Evolutionary conservation across 2,329 filamentous ascomycete species (phyloP).

Genomic region (Botryotinia convoluta): DNA sequence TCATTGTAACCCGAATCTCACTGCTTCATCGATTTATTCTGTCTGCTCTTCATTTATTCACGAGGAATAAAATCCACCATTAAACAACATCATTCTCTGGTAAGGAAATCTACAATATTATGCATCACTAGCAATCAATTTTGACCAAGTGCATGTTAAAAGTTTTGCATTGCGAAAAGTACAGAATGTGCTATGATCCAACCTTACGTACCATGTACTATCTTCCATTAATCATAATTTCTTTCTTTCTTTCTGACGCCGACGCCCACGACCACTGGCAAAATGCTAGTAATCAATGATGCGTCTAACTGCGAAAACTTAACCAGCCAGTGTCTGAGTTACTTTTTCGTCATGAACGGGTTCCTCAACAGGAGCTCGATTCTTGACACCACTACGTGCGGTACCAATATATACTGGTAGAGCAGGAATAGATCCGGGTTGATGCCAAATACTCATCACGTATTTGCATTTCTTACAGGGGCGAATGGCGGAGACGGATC

Average conservation of each 20-base stretch:
- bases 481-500: not conserved
- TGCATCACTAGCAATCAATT: not conserved
- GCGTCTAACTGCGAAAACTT: not conserved
- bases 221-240: not conserved
- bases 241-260: not conserved
- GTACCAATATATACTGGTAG: not conserved
- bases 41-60: not conserved
- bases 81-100: not conserved
- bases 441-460: not conserved
- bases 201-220: not conserved
- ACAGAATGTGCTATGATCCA: not conserved
- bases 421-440: not conserved
- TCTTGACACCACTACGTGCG: not conserved
- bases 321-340: not conserved
- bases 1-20: not conserved
- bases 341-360: not conserved
- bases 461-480: not conserved
- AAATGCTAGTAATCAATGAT: not conserved
- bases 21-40: not conserved
- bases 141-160: not conserved
- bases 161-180: not conserved
- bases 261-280: not conserved
- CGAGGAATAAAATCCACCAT: not conserved
- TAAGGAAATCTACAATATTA: not conserved
- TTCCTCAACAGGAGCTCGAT: no score